Percentiles rank a stretch among this genome's conserved stretches.
phyloP scores from a whole-genome alignment of 768 basidiomycete species.

The Gymnopilus junonius region DNA sequence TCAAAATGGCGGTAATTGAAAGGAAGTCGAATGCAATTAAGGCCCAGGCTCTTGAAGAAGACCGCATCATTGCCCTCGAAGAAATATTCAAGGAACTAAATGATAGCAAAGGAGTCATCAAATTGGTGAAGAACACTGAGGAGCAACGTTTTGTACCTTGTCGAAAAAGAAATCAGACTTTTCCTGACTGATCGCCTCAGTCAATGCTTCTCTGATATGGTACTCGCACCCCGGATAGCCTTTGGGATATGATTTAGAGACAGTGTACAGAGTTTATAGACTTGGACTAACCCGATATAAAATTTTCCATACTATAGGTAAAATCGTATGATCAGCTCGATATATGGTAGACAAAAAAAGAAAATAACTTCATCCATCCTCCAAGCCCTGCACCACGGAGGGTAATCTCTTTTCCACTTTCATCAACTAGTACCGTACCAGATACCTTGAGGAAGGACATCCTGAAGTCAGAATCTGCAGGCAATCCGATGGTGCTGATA shows the following conservation, averaged over 20 bases:
- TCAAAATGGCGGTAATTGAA: conserved; percentile 80
- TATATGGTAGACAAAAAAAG: not conserved
- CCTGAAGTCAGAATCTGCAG: not conserved
- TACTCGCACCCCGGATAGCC: conserved; percentile 84
- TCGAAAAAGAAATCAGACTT: conserved; percentile 85
- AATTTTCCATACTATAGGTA: conserved; percentile 70
- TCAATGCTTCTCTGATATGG: conserved; percentile 73
- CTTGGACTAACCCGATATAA: conserved; percentile 57
- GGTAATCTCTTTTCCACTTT: conserved; percentile 57
- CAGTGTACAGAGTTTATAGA: not conserved
- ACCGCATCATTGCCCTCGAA: conserved; percentile 76
- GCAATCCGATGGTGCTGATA: not conserved
- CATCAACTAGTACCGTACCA: conserved; percentile 66
- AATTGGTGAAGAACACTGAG: not conserved
- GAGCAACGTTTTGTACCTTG: conserved; percentile 57
- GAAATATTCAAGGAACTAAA: conserved; percentile 81
- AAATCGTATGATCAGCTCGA: not conserved
- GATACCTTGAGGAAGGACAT: conserved; percentile 59
- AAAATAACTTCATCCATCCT: conserved; percentile 84
- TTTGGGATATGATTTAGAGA: conserved; percentile 18
- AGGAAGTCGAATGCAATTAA: conserved; percentile 80
- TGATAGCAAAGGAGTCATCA: not conserved
- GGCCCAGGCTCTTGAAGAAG: conserved; percentile 77
- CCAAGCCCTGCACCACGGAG: conserved; percentile 79
- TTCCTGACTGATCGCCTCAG: conserved; percentile 63